A percentile compares a stretch with the other conserved stretches of the same genome.
These are phyloP conservation scores for Cercis canadensis DNA, from an alignment of 306 rosid genomes.

Conservation along the genomic window DNA sequence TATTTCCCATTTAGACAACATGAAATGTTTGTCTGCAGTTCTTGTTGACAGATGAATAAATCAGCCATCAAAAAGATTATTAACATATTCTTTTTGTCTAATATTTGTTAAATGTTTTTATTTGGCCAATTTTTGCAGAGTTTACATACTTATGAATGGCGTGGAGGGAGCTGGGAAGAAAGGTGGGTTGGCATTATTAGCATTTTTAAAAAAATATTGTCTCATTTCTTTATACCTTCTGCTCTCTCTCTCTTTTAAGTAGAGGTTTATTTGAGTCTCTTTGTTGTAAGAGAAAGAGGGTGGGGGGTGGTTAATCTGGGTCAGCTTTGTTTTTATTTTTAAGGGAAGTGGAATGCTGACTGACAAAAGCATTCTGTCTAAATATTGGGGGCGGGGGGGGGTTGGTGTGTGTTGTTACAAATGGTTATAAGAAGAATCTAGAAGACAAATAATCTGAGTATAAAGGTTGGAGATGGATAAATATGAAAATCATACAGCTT, in stretches of 20 bases:
- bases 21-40: constrained; percentile 4
- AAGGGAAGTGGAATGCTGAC: too few species aligned
- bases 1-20: too few species aligned
- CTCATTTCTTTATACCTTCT: not conserved
- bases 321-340: too few species aligned
- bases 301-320: too few species aligned
- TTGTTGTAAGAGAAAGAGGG: not conserved
- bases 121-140: constrained; percentile 41
- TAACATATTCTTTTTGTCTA: not conserved
- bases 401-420: too few species aligned
- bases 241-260: not conserved
- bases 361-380: too few species aligned
- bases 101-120: constrained; percentile 17
- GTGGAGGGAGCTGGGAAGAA: constrained; percentile 73
- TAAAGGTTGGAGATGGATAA: too few species aligned
- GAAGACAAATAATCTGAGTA: too few species aligned
- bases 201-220: not conserved
- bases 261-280: not conserved
- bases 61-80: constrained; percentile 12
- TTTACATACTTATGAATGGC: constrained; percentile 78
- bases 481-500: too few species aligned
- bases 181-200: constrained; percentile 46
- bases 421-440: too few species aligned
- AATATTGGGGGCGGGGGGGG: too few species aligned
- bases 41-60: not conserved